Evolutionary conservation across 768 basidiomycete genomes (phyloP), one percentile per base, ranked within the genome.

Genomic region (Roridomyces roridus): DNA sequence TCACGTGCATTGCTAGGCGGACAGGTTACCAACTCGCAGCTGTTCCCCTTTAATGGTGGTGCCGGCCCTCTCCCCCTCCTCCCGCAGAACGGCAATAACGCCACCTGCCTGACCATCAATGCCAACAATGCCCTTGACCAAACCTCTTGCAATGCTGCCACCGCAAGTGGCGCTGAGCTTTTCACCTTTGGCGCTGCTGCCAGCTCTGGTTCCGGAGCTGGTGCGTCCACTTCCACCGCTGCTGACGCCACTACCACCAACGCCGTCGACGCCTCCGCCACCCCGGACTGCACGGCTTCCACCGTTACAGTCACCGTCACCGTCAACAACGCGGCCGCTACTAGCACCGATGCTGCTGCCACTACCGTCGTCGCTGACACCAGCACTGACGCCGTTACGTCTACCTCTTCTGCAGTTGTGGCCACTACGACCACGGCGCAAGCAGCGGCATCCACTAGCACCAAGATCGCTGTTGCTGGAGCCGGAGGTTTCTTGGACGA

Each of bases 21-120:
- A 36, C 9, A 35, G 14, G 63, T 67, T 3, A 36, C 60, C 18
- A 23, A 57, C 58, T 68, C 67, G 10, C 67, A 68, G 42, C 65
- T 64, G 28, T 68, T 68, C 47, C 49, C 67, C 29, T 66, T 68
- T 41, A 36, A 34, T 42, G 63, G 63, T 23, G 51, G 31, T 29
- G 37, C 57, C 20, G 65, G 62, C 14, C 53, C 67, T 37, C 55
- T 51, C 15, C 45, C 62, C n/a, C 58, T 68, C 17, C n/a, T 44
- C 3, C 65, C 65, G 4, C 57, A 60, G n/a, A 61, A 48, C 46
- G 56, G 57, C 17, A 63, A 64, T 14, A 58, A 60, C 49, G 55
- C 44, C 9, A 40, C 43, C 29, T 65, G 64, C 51, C 46, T 65
- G 26, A 60, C 60, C 21, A 55, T 59, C 42, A 63, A 57, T 11